Evolutionary conservation across 2,329 filamentous ascomycete species (phyloP), one percentile per base, ranked within the genome.

Genomic region (Calonectria naviculata): DNA sequence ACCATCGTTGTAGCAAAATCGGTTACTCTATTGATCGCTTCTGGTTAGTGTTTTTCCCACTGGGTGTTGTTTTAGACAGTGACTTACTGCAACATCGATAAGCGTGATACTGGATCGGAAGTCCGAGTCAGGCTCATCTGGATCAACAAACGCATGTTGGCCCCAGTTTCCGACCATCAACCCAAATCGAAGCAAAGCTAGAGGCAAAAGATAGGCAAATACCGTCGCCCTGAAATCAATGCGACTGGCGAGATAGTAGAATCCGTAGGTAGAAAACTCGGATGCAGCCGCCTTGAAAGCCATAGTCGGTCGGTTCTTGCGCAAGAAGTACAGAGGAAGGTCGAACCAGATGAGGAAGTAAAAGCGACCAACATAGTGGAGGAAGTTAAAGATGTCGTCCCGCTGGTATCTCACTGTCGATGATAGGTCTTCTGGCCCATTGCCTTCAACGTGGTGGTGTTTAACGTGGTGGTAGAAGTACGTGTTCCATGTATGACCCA

Each of bases 401-500:
- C 94, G 89, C 80, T 95, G 93, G 81, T 94, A 95, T 17, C 92
- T 88, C 42, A 96, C 88, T 0, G 94, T 96, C 0, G 93, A 93
- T 1, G 92, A 94, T 0, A 95, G 86, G 78, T 96, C 94, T 56
- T 92, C 88, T 0, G 93, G 93, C 0, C 94, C 94, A 77, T 96
- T 96, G 72, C 91, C 92, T 83, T 95, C 94, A 67, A 95, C 91
- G 75, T 96, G 94, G 79, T 96, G 94, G 79, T 95, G 93, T 85
- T 96, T 96, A 79, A 95, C 93, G 78, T 96, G 94, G 79, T 96
- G 94, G 79, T 95, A 95, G 80, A 89, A 96, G 83, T 96, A 96
- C 2, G 92, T 92, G 83, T 96, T 94, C 93, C 93, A 95, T 0
- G 93, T 95, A 78, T 96, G 94, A 13, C 94, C 94, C 89, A 95